Evolutionary conservation across 768 basidiomycete genomes (phyloP), one percentile per base, ranked within the genome.

Genomic region (Auricularia auricula-judae): DNA sequence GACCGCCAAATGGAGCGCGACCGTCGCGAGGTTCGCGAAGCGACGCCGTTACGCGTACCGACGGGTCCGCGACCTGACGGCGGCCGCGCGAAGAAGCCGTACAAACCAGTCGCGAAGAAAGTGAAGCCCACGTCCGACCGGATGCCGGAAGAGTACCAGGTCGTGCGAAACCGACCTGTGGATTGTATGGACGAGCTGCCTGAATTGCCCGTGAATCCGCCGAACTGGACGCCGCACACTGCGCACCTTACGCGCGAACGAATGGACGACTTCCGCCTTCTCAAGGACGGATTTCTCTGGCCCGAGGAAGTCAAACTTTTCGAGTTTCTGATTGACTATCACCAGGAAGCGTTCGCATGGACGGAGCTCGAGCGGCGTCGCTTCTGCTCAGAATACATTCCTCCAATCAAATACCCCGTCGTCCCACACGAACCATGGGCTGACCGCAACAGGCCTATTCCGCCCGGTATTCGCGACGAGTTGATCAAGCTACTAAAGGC

Each of bases 401-500:
- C 66, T 1, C 71, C 68, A 0, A 71, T 73, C 39, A 72, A 72
- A 43, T 76, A 78, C 5, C 77, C 76, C 0, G 75, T 74, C 4
- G 73, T 74, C 0, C 66, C 70, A 4, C 79, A 80, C 61, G 66
- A 63, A 1, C 79, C 78, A 1, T 80, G 76, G 78, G 70, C 64
- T 5, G 61, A 69, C 69, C 36, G 68, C 67, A 47, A 75, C 74
- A 33, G 73, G 65, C 66, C 75, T 1, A 77, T 79, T 21, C 73
- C 74, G 0, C 70, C 68, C n/a, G 73, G 71, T 0, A 61, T 73
- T 3, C 16, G 68, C 36, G 63, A 76, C 10, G 65, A 76, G 62
- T 72, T 80, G 16, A 67, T 67, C n/a, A 42, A 68, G 3, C 62
- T 79, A 0, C 70, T 80, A 8, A 69, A 72, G 18, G 64, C 67